Conservation (phyloP, 331 rosid species). For the Quercus tomentella region DNA sequence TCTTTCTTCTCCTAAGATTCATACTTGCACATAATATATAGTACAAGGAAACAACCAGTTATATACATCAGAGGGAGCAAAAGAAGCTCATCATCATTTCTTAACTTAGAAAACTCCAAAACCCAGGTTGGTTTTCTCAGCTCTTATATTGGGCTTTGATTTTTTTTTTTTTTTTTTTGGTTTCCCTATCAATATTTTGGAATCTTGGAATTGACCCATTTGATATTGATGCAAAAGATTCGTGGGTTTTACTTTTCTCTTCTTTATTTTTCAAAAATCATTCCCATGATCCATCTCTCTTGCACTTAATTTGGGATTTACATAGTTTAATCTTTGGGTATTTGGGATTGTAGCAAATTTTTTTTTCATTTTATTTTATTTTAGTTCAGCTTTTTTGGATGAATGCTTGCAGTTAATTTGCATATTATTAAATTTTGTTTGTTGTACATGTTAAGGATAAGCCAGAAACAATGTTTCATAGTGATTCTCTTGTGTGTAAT, state of each 20-base stretch:
- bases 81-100: neutral
- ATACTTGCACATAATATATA: too few species aligned
- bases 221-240: neutral
- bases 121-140: slow-evolving; percentile 23
- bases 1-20: neutral
- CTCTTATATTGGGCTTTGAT: neutral
- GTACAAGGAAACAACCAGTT: too few species aligned
- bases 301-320: neutral
- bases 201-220: neutral
- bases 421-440: neutral
- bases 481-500: neutral
- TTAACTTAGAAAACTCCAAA: neutral
- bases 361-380: neutral
- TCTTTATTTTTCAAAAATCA: neutral
- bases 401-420: neutral
- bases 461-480: neutral
- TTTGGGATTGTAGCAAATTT: neutral
- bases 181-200: neutral
- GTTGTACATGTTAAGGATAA: neutral
- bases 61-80: neutral
- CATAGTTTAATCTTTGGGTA: neutral
- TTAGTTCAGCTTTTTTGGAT: neutral
- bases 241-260: neutral
- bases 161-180: neutral
- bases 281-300: neutral